phyloP scores from a whole-genome alignment of 805 yeast species.

The Yueomyces sp. region DNA sequence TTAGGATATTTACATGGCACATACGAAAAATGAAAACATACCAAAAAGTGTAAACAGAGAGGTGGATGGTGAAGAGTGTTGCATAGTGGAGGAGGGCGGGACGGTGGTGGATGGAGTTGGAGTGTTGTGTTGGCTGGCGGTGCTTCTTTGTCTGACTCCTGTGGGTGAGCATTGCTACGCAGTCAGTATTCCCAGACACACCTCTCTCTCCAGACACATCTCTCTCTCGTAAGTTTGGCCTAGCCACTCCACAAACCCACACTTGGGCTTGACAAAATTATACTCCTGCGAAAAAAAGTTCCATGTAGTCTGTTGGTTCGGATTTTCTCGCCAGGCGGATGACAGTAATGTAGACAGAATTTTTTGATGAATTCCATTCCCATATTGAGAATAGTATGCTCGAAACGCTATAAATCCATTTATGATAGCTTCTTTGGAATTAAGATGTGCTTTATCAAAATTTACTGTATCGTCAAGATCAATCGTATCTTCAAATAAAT shows the following conservation, averaged over 20 bases:
- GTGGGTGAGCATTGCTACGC: no score
- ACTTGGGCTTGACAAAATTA: constrained; percentile 16
- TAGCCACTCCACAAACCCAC: constrained; percentile 34
- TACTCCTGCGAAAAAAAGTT: constrained; percentile 15
- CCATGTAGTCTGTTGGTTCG: constrained; percentile 7
- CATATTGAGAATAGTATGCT: constrained; percentile 15
- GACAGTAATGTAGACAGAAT: constrained; percentile 11
- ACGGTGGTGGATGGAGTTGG: no score
- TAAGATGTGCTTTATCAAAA: no score
- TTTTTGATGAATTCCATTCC: constrained; percentile 12
- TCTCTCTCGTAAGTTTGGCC: constrained; percentile 3
- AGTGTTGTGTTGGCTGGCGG: no score
- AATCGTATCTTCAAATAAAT: neutral
- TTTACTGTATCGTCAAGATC: neutral
- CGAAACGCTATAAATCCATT: constrained; percentile 18
- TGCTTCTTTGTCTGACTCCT: no score
- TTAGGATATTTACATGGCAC: no score
- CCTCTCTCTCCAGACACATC: neutral
- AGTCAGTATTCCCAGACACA: no score
- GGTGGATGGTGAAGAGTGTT: no score
- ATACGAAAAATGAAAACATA: no score
- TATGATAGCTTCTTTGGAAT: constrained; percentile 2
- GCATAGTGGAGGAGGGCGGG: no score
- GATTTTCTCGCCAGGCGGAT: constrained; percentile 10
- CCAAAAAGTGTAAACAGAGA: no score